Conservation (phyloP, 805 yeast genomes). For the Wickerhamomyces hampshirensis region DNA sequence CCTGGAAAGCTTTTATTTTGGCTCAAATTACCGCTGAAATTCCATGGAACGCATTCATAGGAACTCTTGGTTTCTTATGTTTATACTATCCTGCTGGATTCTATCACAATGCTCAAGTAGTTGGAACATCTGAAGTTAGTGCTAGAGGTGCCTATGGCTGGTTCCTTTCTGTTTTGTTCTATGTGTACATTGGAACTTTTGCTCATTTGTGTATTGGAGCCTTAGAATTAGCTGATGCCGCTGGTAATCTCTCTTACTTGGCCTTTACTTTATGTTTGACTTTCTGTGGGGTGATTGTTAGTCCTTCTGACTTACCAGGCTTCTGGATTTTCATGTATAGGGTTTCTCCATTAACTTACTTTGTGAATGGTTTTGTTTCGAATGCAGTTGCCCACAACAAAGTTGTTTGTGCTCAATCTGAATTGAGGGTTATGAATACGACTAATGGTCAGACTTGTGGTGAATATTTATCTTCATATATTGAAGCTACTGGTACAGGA, state of each 20-base stretch:
- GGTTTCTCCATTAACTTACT: constrained; percentile 64
- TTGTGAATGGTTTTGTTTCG: constrained; percentile 50
- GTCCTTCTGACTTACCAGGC: constrained; percentile 55
- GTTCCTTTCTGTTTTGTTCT: constrained; percentile 42
- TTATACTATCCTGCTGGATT: constrained; percentile 74
- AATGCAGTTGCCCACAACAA: constrained; percentile 48
- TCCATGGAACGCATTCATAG: constrained; percentile 58
- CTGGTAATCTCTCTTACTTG: constrained; percentile 55
- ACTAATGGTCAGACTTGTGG: constrained; percentile 55
- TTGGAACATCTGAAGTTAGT: constrained; percentile 37
- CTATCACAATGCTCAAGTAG: constrained; percentile 45
- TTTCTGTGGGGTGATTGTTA: constrained; percentile 75
- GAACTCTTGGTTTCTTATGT: constrained; percentile 57
- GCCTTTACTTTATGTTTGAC: constrained; percentile 58
- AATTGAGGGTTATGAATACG: constrained; percentile 45
- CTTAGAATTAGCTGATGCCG: constrained; percentile 53
- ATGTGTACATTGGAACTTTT: constrained; percentile 49
- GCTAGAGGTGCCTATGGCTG: constrained; percentile 32
- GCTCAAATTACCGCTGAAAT: constrained; percentile 63
- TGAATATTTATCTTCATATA: constrained; percentile 39
- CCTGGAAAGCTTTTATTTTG: constrained; percentile 58
- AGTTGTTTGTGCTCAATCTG: constrained; percentile 44
- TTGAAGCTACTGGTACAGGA: constrained; percentile 26
- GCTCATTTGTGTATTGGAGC: constrained; percentile 59
- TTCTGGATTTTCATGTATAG: constrained; percentile 82